Conservation (phyloP, 2,329 filamentous ascomycete genomes). For the Phaeoacremonium minimum region DNA sequence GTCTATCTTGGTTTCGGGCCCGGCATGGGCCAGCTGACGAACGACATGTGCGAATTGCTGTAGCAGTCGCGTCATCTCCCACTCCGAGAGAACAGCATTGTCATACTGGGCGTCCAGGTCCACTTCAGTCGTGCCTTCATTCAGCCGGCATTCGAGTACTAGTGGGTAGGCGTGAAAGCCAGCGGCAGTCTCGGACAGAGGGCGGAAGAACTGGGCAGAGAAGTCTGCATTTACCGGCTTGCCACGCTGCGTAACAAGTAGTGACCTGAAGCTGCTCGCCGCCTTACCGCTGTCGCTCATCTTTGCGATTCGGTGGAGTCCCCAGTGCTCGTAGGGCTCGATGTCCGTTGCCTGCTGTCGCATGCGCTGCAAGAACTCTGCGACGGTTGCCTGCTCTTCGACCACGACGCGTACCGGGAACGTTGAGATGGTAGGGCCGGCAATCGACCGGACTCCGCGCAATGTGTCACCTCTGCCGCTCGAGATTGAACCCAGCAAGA, state of each 20-base stretch:
- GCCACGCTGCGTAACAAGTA: not conserved
- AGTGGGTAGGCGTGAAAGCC: not conserved
- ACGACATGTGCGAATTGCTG: not conserved
- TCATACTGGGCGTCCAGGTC: not conserved
- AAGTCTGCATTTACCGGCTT: no score
- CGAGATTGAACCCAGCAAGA: not conserved
- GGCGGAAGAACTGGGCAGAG: no score
- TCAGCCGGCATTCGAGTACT: not conserved
- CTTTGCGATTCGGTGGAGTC: not conserved
- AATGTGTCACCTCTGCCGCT: not conserved
- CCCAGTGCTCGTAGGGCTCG: not conserved
- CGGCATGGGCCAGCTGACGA: not conserved
- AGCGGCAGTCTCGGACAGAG: no score
- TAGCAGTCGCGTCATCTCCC: not conserved
- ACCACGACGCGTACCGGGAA: not conserved
- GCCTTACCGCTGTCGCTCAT: not conserved
- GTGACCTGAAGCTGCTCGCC: not conserved
- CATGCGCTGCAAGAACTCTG: not conserved
- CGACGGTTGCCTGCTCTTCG: not conserved
- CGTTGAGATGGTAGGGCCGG: not conserved
- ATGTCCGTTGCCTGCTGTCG: not conserved
- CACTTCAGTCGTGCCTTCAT: no score
- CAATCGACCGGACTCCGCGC: not conserved
- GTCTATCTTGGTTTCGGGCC: not conserved
- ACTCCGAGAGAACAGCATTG: not conserved